Conservation (phyloP, 1,139 yeast genomes). For the Cylindricascospora bacillispora region DNA sequence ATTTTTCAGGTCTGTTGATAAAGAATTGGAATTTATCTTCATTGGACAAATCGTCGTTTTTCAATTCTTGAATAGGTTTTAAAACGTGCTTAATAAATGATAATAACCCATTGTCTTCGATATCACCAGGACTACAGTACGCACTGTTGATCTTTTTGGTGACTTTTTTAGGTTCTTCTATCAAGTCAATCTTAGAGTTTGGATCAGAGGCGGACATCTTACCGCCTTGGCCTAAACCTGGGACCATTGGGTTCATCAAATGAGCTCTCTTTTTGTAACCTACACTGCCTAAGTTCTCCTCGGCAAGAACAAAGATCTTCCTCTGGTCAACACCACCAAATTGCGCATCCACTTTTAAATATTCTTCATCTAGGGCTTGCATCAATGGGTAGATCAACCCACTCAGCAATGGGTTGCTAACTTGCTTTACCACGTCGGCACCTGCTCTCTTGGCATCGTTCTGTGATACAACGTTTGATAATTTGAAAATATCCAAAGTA, state of each 20-base stretch:
- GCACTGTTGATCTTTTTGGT: constrained; percentile 88
- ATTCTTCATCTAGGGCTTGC: constrained; percentile 97
- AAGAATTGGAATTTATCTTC: constrained; percentile 47
- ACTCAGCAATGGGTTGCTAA: constrained; percentile 79
- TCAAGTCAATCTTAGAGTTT: constrained; percentile 84
- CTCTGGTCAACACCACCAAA: constrained; percentile 99
- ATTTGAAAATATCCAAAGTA: constrained; percentile 77
- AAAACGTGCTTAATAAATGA: constrained; percentile 77
- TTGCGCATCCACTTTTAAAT: constrained; percentile 81
- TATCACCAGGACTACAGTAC: constrained; percentile 89
- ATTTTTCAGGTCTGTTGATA: constrained; percentile 88
- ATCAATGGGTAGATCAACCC: constrained; percentile 95
- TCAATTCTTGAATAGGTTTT: constrained; percentile 74
- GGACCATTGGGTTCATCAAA: constrained; percentile 98
- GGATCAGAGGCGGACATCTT: constrained; percentile 99
- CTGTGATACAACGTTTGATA: constrained; percentile 75
- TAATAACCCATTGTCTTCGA: constrained; percentile 81
- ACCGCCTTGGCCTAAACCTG: constrained; percentile 93
- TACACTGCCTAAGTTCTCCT: constrained; percentile 72
- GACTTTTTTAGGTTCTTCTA: constrained; percentile 79
- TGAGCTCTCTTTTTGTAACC: constrained; percentile 98
- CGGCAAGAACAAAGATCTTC: constrained; percentile 93
- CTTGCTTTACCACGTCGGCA: constrained; percentile 98
- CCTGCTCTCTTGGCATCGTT: constrained; percentile 98
- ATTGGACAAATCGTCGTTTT: no score